Percentiles rank a stretch among this genome's conserved stretches.
phyloP scores from a whole-genome alignment of 2,329 filamentous ascomycete genomes.

The Cytospora schulzeri region DNA sequence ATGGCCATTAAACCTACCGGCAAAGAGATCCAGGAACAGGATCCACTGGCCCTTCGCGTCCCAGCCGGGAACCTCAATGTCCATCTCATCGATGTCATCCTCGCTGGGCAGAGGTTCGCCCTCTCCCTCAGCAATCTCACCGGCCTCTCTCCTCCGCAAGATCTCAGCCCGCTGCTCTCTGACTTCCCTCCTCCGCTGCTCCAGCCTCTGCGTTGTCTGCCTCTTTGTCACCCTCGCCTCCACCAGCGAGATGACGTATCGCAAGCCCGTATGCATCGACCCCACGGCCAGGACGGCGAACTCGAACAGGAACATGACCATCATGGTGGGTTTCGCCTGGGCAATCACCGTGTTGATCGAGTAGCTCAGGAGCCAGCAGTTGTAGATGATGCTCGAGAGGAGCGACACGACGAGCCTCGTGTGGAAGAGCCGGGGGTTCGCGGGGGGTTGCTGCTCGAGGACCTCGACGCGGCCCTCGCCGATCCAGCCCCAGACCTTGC shows the following conservation, averaged over 20 bases:
- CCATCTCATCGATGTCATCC: constrained; percentile 82
- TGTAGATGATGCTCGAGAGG: constrained; percentile 76
- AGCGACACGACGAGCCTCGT: constrained; percentile 78
- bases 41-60: constrained; percentile 93
- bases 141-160: constrained; percentile 48
- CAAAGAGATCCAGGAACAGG: constrained; percentile 81
- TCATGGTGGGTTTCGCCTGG: constrained; percentile 93
- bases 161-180: constrained; percentile 59
- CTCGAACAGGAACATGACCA: constrained; percentile 99
- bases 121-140: constrained; percentile 50
- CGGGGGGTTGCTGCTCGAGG: constrained; percentile 90
- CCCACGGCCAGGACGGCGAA: constrained; percentile 85
- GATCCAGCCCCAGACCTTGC: constrained; percentile 99
- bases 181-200: constrained; percentile 69
- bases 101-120: constrained; percentile 57
- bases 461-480: constrained; percentile 92
- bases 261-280: constrained; percentile 75
- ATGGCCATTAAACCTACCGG: constrained; percentile 55
- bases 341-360: constrained; percentile 80
- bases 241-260: constrained; percentile 77
- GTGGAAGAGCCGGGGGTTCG: constrained; percentile 88
- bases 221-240: constrained; percentile 75
- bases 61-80: constrained; percentile 95
- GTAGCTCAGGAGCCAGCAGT: constrained; percentile 78
- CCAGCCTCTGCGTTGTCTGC: constrained; percentile 71